Base-by-base conservation (phyloP, 1,284 basidiomycete genomes). In the Rhodotorula glutinis region DNA sequence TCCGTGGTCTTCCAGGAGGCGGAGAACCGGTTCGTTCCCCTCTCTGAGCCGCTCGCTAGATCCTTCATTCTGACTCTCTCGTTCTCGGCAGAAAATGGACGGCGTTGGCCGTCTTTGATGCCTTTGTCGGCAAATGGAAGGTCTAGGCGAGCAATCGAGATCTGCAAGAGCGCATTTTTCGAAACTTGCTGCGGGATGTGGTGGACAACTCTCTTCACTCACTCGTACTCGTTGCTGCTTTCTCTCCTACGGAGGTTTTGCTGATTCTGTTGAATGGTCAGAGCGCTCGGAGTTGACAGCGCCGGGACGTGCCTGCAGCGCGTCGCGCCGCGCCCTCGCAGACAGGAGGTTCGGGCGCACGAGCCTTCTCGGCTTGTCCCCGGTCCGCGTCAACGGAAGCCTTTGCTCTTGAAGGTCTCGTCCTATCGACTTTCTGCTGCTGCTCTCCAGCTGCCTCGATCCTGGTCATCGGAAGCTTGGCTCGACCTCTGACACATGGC, bases 51-150 rank as follows among this genome's bases (percentile, higher is more conserved):
- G 0, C 0, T 17, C 10, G 9, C 4, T 89, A 89, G 77, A 90
- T 75, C 87, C 87, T 85, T 38, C 85, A 83, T 87, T 2, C 90
- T 92, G 79, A 17, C 49, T 60, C 19, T 38, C 4, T 10, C 29
- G 11, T 11, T 9, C n/a, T 23, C 5, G 25, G 92, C 80, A 85
- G 92, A 69, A 93, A 92, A 79, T 95, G 92, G 92, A 93, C 92
- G 4, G 94, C 88, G 75, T 90, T 94, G 87, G 89, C 91, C 19
- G 77, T 85, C 16, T 92, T 92, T 75, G 89, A 92, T 52, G 63
- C 67, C 13, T 73, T 70, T 68, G 67, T 74, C 53, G 74, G 74
- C 17, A 59, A 60, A 41, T 75, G 74, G 74, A 73, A 75, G 67
- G 53, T 67, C 25, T 70, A 57, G 46, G 43, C 27, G 44, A n/a